Conservation (phyloP, 306 rosid genomes). For the Coriaria nepalensis region DNA sequence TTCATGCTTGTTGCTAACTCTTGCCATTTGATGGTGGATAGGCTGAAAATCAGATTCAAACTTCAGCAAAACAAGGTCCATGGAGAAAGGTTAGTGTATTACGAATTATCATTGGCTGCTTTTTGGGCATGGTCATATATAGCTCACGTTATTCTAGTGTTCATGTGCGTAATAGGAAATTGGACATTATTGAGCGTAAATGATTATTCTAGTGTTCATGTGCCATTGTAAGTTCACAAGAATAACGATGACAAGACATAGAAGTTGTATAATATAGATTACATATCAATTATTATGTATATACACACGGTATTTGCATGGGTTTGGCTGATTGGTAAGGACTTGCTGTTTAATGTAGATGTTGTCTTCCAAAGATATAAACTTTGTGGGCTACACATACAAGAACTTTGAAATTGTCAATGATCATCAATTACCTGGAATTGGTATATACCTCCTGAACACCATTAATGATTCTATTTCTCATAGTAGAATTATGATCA, state of each 20-base stretch:
- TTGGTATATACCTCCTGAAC: conserved; percentile 36
- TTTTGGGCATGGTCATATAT: background rate
- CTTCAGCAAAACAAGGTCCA: conserved; percentile 84
- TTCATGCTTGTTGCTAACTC: conserved; percentile 12
- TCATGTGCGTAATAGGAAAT: too few species aligned
- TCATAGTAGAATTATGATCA: conserved; percentile 1
- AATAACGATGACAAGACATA: background rate
- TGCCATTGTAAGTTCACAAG: too few species aligned
- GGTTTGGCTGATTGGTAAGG: conserved; percentile 13
- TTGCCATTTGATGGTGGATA: conserved; percentile 23
- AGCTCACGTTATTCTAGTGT: too few species aligned
- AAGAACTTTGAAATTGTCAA: conserved; percentile 89
- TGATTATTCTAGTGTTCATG: too few species aligned
- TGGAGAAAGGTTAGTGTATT: conserved; percentile 87
- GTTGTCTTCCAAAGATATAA: conserved; percentile 84
- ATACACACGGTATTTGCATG: background rate
- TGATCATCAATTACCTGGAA: conserved; percentile 77
- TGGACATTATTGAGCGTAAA: too few species aligned
- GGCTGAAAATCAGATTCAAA: conserved; percentile 61
- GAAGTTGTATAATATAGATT: background rate
- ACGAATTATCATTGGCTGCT: background rate
- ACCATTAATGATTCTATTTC: conserved; percentile 6
- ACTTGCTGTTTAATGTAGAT: conserved; percentile 56
- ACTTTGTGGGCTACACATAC: conserved; percentile 93
- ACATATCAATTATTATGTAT: background rate